Percentiles rank a stretch among this genome's conserved stretches.
Conservation (phyloP, 306 rosid species). For the Ormosia semicastrata region DNA sequence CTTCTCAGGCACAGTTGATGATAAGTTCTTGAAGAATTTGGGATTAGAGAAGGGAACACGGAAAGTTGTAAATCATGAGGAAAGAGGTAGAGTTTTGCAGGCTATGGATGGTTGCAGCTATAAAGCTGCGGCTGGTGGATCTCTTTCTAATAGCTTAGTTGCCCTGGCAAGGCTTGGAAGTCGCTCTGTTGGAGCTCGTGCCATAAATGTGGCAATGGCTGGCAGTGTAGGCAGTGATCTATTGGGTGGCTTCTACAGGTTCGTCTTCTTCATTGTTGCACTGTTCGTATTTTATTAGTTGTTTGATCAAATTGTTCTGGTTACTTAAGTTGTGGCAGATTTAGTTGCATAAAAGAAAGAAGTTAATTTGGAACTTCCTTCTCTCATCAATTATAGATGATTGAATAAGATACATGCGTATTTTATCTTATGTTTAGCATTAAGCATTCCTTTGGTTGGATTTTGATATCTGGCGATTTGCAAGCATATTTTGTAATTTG, state of each 20-base stretch:
- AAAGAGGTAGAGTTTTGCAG: constrained; percentile 84
- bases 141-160: constrained; percentile 90
- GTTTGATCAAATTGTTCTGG: constrained; percentile 12
- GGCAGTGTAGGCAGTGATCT: constrained; percentile 94
- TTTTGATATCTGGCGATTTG: neutral
- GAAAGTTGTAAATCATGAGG: constrained; percentile 89
- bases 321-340: neutral
- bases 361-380: neutral
- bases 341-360: neutral
- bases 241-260: constrained; percentile 95
- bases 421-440: constrained; percentile 3
- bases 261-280: constrained; percentile 14
- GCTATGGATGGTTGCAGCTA: constrained; percentile 98
- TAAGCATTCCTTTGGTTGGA: neutral
- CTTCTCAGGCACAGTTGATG: constrained; percentile 85
- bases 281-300: neutral
- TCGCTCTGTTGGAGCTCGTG: constrained; percentile 49
- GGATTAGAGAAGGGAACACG: constrained; percentile 88
- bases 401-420: neutral
- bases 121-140: constrained; percentile 98
- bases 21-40: constrained; percentile 67
- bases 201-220: constrained; percentile 84
- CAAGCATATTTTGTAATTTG: neutral
- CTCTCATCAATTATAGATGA: neutral
- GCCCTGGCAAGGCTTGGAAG: constrained; percentile 89